Conservation (phyloP, 306 rosid species). For the Glycine latifolia region DNA sequence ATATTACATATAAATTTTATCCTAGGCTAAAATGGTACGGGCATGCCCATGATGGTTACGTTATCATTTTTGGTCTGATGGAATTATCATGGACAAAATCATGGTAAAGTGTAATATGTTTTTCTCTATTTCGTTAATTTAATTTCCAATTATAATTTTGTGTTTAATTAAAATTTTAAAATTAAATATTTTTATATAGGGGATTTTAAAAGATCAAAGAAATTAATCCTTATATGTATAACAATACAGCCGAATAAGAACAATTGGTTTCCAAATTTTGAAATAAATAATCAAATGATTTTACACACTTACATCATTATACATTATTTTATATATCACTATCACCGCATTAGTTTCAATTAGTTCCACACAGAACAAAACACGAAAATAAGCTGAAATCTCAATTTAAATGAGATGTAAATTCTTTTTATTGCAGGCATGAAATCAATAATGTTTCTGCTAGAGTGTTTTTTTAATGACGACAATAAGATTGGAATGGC, state of each 20-base stretch:
- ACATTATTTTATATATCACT: constrained; percentile 21
- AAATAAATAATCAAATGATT: background rate
- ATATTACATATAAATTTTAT: background rate
- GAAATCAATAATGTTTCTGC: too few species aligned
- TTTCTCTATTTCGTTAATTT: background rate
- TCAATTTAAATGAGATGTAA: constrained; percentile 27
- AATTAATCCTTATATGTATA: too few species aligned
- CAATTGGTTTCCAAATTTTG: background rate
- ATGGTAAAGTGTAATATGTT: background rate
- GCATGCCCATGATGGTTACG: background rate
- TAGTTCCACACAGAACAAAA: constrained; percentile 34
- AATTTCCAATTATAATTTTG: too few species aligned
- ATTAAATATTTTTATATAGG: too few species aligned
- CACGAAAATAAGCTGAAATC: constrained; percentile 39
- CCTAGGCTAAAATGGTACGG: background rate
- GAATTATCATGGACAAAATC: background rate
- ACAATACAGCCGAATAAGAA: too few species aligned
- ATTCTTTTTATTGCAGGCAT: too few species aligned
- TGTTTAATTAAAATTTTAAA: too few species aligned
- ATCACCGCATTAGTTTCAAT: constrained; percentile 21
- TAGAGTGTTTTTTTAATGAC: too few species aligned
- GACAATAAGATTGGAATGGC: too few species aligned
- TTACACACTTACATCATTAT: background rate
- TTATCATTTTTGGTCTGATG: background rate
- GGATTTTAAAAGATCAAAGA: too few species aligned